Base-by-base conservation (phyloP, 2,329 filamentous ascomycete genomes). In the Thermoascus crustaceus region DNA sequence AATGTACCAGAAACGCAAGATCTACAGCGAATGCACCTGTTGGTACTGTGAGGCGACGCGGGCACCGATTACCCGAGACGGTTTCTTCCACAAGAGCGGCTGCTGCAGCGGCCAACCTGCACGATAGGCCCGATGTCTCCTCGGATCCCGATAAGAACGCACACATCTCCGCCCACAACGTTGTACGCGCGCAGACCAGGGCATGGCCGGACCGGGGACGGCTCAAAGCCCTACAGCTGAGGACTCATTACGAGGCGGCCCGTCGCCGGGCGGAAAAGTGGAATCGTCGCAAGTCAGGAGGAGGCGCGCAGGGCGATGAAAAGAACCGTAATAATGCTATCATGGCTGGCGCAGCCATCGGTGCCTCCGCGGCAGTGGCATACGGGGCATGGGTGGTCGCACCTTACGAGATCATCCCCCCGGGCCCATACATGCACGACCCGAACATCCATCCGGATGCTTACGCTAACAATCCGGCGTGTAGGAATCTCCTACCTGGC, bases 41-140 rank as follows among this genome's bases (percentile, higher is more conserved):
- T 88, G 83, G 82, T 86, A 88, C 56, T 93, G 85, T 59, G 85
- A 91, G 58, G 72, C 78, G 4, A 71, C 80, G 35, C 75, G 81
- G 21, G 65, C 75, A 27, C 62, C 71, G 2, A 68, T 78, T 47
- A 66, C 75, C 2, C 69, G 66, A 7, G 54, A 62, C 2, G 44
- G 73, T 2, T 39, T 72, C 2, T 38, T 51, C 14, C 49, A 74
- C 54, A 53, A 76, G 57, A 36, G 73, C 74, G 0, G 71, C 71
- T 8, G 50, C 52, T 0, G 68, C 71, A 2, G 57, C 72, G 7
- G 76, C 71, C 41, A 60, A 49, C 26, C 54, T 67, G 2, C 59
- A 68, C 36, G 57, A 65, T 19, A 48, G 55, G 4, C 33, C 45
- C 7, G 49, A 54, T 16, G 53, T 74, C 0, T 70, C 75, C 0